Evolutionary conservation across 2,329 filamentous ascomycete genomes (phyloP), one percentile per base, ranked within the genome.

Genomic region (Neophaeococcomyces mojaviensis): DNA sequence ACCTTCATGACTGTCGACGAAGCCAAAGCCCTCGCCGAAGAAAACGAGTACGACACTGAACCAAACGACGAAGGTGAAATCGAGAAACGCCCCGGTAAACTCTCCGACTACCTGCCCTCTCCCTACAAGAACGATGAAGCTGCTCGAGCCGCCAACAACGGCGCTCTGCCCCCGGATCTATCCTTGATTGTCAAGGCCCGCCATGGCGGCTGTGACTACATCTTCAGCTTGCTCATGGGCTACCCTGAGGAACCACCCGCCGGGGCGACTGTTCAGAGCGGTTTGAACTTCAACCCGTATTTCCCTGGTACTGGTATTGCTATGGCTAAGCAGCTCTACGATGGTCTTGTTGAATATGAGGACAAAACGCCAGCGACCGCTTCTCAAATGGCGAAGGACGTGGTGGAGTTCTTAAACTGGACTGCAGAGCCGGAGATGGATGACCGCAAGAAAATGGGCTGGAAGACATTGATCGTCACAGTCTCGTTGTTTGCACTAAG

Each of bases 81-180:
- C 66, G 87, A 95, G 77, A 94, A 97, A 82, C 88, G 92, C 60
- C 86, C 90, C 56, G 92, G 92, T 76, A 98, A 98, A 78, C 82
- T 98, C 44, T 94, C 92, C 62, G 92, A 98, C 71, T 97, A 97
- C 74, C 82, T 98, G 54, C 90, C 89, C 49, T 69, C 78, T 44
- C 92, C 92, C 24, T 98, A 98, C 83, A 92, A 94, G 78, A 98
- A 98, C 76, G 92, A 98, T 65, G 90, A 98, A 76, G 90, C 92
- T 58, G 90, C 90, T 55, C 89, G 92, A 66, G 89, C 89, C 65
- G 88, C 89, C 73, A 98, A 98, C 81, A 94, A 94, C 68, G 92
- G 92, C 78, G 92, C 92, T 64, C 80, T 97, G 47, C 92, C 92
- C 58, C 92, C 92, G 51, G 92, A 98, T 83, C 83, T 98, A 73